phyloP scores from a whole-genome alignment of 495 filamentous ascomycete genomes.

The Penicillium subrubescens region DNA sequence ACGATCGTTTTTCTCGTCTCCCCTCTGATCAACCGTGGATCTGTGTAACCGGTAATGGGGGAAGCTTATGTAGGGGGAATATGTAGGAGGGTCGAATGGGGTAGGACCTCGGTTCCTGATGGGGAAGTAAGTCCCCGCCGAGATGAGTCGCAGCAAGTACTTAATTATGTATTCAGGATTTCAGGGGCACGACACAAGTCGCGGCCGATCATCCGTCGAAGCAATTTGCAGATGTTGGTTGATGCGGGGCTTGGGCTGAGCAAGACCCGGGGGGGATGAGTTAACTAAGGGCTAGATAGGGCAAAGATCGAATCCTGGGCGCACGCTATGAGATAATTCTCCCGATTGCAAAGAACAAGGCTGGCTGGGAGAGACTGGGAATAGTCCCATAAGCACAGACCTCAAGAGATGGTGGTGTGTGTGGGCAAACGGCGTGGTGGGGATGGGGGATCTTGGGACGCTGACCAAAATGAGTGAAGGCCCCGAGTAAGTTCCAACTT shows the following conservation, averaged over 20 bases:
- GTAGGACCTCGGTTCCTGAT: constrained; percentile 29
- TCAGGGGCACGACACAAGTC: constrained; percentile 8
- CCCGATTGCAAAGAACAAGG: not conserved
- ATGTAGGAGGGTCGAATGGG: not conserved
- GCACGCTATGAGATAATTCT: not conserved
- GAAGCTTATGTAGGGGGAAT: constrained; percentile 10
- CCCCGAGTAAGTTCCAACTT: not conserved
- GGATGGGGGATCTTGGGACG: not conserved
- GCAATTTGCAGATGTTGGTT: constrained; percentile 9
- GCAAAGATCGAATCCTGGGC: constrained; percentile 11
- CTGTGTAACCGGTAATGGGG: constrained; percentile 25
- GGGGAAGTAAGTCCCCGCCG: constrained; percentile 17
- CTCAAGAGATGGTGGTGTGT: not conserved
- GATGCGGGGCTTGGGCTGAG: constrained; percentile 11
- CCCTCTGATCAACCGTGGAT: constrained; percentile 28
- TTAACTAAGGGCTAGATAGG: constrained; percentile 13
- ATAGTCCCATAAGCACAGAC: not conserved
- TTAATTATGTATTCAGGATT: not conserved
- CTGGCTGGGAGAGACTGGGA: not conserved
- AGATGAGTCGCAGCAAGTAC: not conserved
- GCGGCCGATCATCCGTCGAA: constrained; percentile 18
- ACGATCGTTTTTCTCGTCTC: constrained; percentile 16
- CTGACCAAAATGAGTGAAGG: not conserved
- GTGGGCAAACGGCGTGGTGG: not conserved
- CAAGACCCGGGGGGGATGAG: constrained; percentile 12